These are phyloP conservation scores for Nemania serpens DNA, from an alignment of 2,329 filamentous ascomycete genomes.

Conservation along the genomic window DNA sequence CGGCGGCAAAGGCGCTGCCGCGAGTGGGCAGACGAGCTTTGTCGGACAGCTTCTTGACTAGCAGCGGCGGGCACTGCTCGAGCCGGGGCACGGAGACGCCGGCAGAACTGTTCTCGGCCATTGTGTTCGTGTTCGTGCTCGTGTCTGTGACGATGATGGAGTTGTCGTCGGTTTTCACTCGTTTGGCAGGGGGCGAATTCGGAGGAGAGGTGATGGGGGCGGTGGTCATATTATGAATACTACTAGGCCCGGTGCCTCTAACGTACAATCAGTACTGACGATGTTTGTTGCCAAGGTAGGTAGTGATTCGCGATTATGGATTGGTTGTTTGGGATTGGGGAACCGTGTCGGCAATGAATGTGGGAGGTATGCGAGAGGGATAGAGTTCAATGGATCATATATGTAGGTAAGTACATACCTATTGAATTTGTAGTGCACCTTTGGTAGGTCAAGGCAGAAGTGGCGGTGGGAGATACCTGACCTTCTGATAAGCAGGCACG, in stretches of 20 bases:
- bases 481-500: neutral
- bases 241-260: too few species aligned
- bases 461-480: constrained; percentile 12
- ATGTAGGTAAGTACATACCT: too few species aligned
- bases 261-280: neutral
- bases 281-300: neutral
- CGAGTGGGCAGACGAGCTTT: constrained; percentile 83
- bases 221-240: constrained; percentile 41
- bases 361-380: neutral
- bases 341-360: constrained; percentile 9
- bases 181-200: constrained; percentile 77
- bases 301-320: neutral
- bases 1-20: constrained; percentile 86
- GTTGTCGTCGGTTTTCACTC: constrained; percentile 66
- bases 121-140: too few species aligned
- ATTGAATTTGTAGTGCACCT: too few species aligned
- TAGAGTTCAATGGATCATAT: too few species aligned
- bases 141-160: constrained; percentile 25
- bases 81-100: constrained; percentile 45
- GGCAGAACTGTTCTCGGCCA: constrained; percentile 27
- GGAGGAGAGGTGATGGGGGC: constrained; percentile 58
- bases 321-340: neutral
- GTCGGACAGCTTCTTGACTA: constrained; percentile 85
- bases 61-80: constrained; percentile 63
- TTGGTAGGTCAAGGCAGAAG: constrained; percentile 11